Evolutionary conservation across 148 eudicot species (phyloP), one percentile per base, ranked within the genome.

Genomic region (Chenopodium album): DNA sequence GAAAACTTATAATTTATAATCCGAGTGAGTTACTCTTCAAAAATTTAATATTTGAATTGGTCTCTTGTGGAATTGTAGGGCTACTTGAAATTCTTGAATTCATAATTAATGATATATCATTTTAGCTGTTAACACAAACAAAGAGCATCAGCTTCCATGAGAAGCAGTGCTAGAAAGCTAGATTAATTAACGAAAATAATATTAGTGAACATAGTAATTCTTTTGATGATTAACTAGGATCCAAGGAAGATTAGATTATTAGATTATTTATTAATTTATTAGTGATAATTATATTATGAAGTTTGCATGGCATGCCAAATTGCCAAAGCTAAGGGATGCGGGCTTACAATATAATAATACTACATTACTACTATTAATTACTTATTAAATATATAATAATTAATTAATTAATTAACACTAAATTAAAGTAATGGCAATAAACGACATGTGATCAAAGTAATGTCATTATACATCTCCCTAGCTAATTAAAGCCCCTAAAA

Each of bases 391-490:
- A 32, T 71, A 82, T 62, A 9, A 22, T n/a, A 20, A 50, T 12
- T 9, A 9, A 60, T 76, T 71, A 69, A 47, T 13, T 12, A 26
- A 26, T 29, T 22, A 7, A 34, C 7, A 26, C 26, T 26, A 72
- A 37, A 17, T 16, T 48, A 75, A 67, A 75, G 79, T 52, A 14
- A 56, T 1, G 48, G 71, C 76, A 37, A 32, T 79, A 79, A 79
- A 75, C 52, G 79, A 75, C 80, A 80, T 75, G 56, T 84, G 77
- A 80, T 62, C 80, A 80, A 84, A 84, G 75, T 80, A 64, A 73
- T 16, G 78, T 66, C 68, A 78, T 78, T 32, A 60, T 82, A 77
- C 34, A 71, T 20, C 74, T 22, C 68, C 74, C 75, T 12, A 26
- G 26, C 26, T 26, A 59, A 59, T 59, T 37, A n/a, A 64, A 54